Evolutionary conservation across 495 filamentous ascomycete species (phyloP), one percentile per base, ranked within the genome.

Genomic region (Hamigera avellanea): DNA sequence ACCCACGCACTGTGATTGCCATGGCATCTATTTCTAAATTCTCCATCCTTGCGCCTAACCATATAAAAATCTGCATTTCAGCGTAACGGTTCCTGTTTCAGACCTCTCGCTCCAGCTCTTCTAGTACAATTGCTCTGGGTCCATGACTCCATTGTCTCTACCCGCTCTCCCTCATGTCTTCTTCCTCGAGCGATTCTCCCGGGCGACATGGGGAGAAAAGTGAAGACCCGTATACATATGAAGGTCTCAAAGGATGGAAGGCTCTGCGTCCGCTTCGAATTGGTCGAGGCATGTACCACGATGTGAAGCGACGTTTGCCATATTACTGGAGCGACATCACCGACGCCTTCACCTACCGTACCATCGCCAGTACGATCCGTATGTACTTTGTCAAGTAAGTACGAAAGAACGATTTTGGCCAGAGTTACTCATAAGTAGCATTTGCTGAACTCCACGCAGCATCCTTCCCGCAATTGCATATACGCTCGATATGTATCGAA

Each of bases 331-430:
- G 72, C 45, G 81, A 85, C 54, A 81, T 76, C 73, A 55, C 47
- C 18, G 80, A 84, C 55, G 80, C 80, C 6, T 80, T 74, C 73
- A 70, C 81, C 49, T 85, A 84, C 49, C 66, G 81, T 26, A 75
- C 82, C 14, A 59, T 84, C 21, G 77, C 80, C 15, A 76, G 75
- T 37, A 83, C 78, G 31, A 63, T 85, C 29, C 83, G 82, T 52
- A 84, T 83, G 78, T 84, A 83, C 53, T 84, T 83, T 62, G 81
- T 79, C 23, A 83, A 83, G 80, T 81, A 57, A 36, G 71, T 46
- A 4, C 4, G 21, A 8, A n/a, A 27, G 13, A 16, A 18, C n/a
- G 12, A 18, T 26, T 39, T 10, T 12, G n/a, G 14, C 17, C 19
- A 27, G 31, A 14, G 26, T 23, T 36, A 13, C 41, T 47, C 41